These are phyloP conservation scores for Chlamydomonas eustigma DNA, from an alignment of 139 green algal species.

Conservation along the genomic window DNA sequence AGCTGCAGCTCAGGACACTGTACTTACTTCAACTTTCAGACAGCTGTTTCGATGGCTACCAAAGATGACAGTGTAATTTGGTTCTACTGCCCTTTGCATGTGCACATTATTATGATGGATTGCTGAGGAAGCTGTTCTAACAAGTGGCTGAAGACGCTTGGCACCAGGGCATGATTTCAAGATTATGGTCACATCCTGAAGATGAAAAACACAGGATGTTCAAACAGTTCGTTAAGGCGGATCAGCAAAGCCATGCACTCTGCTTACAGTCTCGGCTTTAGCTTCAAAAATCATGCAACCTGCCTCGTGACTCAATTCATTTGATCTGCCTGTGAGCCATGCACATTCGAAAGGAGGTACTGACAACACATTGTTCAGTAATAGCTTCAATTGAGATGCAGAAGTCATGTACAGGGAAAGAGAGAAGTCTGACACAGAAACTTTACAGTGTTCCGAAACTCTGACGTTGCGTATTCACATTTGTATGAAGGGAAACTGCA, in stretches of 20 bases:
- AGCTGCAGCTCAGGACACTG: constrained; percentile 50
- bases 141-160: background rate
- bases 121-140: background rate
- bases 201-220: background rate
- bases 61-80: constrained; percentile 84
- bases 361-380: constrained; percentile 2
- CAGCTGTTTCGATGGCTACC: constrained; percentile 80
- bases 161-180: background rate
- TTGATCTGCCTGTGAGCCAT: background rate
- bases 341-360: constrained; percentile 5
- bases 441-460: too few species aligned
- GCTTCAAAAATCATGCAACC: background rate
- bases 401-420: background rate
- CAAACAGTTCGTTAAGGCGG: background rate
- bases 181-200: constrained; percentile 9
- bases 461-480: too few species aligned
- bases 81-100: constrained; percentile 28
- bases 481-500: too few species aligned
- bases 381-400: background rate
- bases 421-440: too few species aligned
- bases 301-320: background rate
- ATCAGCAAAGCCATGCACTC: background rate
- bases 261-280: background rate
- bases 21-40: constrained; percentile 68
- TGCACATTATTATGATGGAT: background rate